A percentile compares a stretch with the other conserved stretches of the same genome.
Evolutionary conservation across 805 yeast genomes (phyloP).

Genomic region (Metschnikowia corniflorae): DNA sequence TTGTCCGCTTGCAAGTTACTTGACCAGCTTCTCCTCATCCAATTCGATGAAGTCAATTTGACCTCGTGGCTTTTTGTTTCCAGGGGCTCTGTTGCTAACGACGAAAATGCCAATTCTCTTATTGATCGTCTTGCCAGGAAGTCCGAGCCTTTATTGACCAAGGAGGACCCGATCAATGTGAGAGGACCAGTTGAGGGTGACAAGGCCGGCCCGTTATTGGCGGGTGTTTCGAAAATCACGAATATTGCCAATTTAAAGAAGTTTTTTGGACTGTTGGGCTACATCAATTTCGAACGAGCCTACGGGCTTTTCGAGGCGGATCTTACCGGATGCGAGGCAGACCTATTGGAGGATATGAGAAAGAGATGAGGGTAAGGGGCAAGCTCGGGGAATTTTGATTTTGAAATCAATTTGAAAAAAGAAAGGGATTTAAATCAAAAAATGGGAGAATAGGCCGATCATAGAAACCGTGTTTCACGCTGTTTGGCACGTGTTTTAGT

Average conservation of each 20-base stretch:
- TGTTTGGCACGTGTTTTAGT: too few species aligned
- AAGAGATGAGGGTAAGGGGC: not conserved
- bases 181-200: conserved; percentile 26
- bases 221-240: conserved; percentile 38
- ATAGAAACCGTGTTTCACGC: too few species aligned
- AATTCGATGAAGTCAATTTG: conserved; percentile 72
- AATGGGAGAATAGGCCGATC: too few species aligned
- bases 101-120: conserved; percentile 29
- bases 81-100: conserved; percentile 50
- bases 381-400: too few species aligned
- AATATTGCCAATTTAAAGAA: conserved; percentile 49
- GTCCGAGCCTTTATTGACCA: conserved; percentile 28
- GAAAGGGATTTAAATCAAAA: too few species aligned
- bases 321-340: conserved; percentile 44
- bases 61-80: conserved; percentile 84
- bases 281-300: conserved; percentile 60
- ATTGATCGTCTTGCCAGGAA: conserved; percentile 46
- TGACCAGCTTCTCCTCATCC: conserved; percentile 66
- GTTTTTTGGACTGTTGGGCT: conserved; percentile 65
- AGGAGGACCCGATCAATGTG: conserved; percentile 37
- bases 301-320: conserved; percentile 45
- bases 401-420: not conserved
- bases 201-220: conserved; percentile 42
- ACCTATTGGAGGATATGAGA: conserved; percentile 54
- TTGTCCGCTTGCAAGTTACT: conserved; percentile 71